These are phyloP conservation scores for Boletus hoseneyae DNA, from an alignment of 1,284 basidiomycete species.

Conservation along the genomic window DNA sequence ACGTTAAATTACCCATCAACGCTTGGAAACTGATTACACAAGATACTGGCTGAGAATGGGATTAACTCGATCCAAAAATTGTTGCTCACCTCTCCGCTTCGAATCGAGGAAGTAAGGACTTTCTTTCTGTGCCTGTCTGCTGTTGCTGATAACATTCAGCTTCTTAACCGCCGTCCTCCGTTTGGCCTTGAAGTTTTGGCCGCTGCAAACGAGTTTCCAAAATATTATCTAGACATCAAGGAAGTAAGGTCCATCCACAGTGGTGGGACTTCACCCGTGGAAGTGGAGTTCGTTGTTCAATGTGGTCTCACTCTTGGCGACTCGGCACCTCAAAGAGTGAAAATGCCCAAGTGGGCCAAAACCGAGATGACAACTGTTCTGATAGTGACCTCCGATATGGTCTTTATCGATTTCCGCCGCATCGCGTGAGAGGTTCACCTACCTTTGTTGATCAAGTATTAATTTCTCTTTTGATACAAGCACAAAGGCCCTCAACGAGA, in stretches of 20 bases:
- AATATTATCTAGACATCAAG: conserved; percentile 51
- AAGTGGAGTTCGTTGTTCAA: conserved; percentile 56
- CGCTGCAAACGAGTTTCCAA: conserved; percentile 59
- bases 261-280: conserved; percentile 51
- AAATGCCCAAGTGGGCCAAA: conserved; percentile 45
- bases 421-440: conserved; percentile 51
- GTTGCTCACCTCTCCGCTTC: conserved; percentile 50
- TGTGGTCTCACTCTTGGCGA: conserved; percentile 46
- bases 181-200: conserved; percentile 68
- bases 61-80: conserved; percentile 61
- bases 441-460: conserved; percentile 7
- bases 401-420: conserved; percentile 72
- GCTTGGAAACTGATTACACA: conserved; percentile 7
- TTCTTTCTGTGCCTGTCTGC: neutral
- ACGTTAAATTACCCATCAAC: neutral
- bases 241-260: conserved; percentile 42
- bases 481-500: conserved; percentile 57
- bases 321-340: conserved; percentile 30
- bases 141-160: conserved; percentile 38
- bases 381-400: conserved; percentile 67
- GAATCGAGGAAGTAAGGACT: conserved; percentile 59
- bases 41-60: conserved; percentile 73
- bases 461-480: conserved; percentile 36
- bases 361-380: conserved; percentile 66
- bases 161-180: conserved; percentile 69